Conservation (phyloP, 2,329 filamentous ascomycete genomes). For the Capronia americana region DNA sequence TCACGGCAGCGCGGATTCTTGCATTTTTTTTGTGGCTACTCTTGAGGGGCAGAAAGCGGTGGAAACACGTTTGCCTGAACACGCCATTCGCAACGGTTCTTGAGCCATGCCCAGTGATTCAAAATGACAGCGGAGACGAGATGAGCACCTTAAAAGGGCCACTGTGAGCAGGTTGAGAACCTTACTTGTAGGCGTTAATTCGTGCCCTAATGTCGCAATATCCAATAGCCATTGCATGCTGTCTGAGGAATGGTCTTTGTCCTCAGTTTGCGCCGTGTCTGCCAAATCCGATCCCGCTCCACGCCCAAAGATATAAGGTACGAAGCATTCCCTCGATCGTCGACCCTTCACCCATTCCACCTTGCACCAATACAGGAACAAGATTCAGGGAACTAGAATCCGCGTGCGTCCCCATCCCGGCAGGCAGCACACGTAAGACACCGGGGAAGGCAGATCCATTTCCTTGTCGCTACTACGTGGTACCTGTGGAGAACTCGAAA, state of each 20-base stretch:
- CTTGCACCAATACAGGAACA: background rate
- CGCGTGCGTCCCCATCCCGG: background rate
- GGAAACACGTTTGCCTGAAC: constrained; percentile 14
- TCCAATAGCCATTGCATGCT: constrained; percentile 33
- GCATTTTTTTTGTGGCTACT: constrained; percentile 15
- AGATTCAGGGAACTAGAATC: background rate
- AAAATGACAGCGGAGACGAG: constrained; percentile 8
- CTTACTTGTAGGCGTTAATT: constrained; percentile 2
- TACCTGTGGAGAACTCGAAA: constrained; percentile 27
- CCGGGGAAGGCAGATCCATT: constrained; percentile 17
- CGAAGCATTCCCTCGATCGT: constrained; percentile 19
- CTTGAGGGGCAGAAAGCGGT: constrained; percentile 13
- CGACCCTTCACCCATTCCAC: background rate
- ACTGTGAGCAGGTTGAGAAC: background rate
- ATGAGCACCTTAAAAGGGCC: constrained; percentile 31
- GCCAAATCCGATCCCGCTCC: constrained; percentile 7
- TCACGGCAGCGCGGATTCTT: constrained; percentile 17
- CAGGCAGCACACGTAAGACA: constrained; percentile 29
- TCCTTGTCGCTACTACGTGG: background rate
- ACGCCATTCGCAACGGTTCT: constrained; percentile 25
- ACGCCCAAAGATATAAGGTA: constrained; percentile 28
- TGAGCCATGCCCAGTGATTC: constrained; percentile 14
- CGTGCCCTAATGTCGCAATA: constrained; percentile 30
- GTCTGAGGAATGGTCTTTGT: constrained; percentile 22
- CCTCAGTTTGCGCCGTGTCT: constrained; percentile 17